Evolutionary conservation across 2,329 filamentous ascomycete species (phyloP).

Genomic region (Triangularia setosa): DNA sequence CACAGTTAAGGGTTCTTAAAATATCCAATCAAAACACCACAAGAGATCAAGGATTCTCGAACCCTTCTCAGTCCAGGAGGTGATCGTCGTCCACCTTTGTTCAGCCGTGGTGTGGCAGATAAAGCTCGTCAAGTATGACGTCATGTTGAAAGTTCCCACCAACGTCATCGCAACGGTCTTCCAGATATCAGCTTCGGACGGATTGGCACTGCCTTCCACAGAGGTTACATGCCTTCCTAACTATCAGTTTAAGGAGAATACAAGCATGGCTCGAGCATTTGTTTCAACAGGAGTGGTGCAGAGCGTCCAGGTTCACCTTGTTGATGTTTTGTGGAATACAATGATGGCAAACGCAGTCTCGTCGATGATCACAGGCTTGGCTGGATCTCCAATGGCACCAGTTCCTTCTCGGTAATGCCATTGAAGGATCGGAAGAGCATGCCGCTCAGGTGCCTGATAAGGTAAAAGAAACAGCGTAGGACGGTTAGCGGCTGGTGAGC

Average conservation of each 20-base stretch:
- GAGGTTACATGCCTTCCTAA: neutral
- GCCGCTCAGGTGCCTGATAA: neutral
- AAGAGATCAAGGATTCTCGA: neutral
- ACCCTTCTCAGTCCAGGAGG: neutral
- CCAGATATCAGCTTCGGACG: neutral
- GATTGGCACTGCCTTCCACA: neutral
- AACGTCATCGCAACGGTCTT: slow-evolving; percentile 11
- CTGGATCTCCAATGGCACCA: neutral
- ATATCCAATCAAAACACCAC: neutral
- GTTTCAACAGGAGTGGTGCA: neutral
- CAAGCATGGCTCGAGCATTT: neutral
- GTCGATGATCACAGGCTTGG: neutral
- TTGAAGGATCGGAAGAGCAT: neutral
- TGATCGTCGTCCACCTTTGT: neutral
- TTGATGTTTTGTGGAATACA: neutral
- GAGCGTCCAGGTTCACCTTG: neutral
- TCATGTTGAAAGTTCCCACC: neutral
- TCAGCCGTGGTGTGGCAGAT: neutral
- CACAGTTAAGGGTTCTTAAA: neutral
- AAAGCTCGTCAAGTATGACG: slow-evolving; percentile 9
- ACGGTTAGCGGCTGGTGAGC: neutral
- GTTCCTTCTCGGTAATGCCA: neutral
- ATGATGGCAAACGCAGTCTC: neutral
- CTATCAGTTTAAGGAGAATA: neutral
- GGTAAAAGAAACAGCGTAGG: neutral